Evolutionary conservation across 352 stramenopile genomes (phyloP), one percentile per base, ranked within the genome.

Genomic region (Phytophthora crassamura): DNA sequence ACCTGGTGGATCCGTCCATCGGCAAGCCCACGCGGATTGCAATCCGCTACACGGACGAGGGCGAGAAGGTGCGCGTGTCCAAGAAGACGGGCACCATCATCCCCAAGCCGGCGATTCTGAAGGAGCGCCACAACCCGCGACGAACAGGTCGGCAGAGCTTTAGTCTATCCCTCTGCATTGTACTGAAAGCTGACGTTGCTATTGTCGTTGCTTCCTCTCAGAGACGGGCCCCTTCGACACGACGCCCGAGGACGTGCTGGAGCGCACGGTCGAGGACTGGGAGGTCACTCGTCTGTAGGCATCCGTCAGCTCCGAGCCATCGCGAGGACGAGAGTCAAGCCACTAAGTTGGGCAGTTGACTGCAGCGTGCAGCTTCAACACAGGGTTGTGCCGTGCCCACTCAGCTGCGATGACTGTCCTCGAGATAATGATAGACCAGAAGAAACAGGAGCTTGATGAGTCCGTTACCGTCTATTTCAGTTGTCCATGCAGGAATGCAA

Each of bases 81-180:
- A 98, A 98, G 80, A 94, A 97, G 72, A 97, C 88, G 34, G 95
- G 94, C 62, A 97, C 94, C 11, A 98, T 99, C 68, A 99, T 99
- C 79, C 92, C 94, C 25, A 95, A 95, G 72, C 94, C 96, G 6
- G 92, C 97, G 25, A 70, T 97, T 55, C 82, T 97, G 40, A 97
- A 92, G 70, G 82, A 96, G 62, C 84, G 91, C 36, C 78, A 95
- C 67, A 90, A 80, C 61, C 87, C 88, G 40, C 65, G 92, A 80
- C 69, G 83, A 84, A 89, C 78, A 90, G 83, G 83, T 91, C 22
- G 22, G 39, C 46, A 59, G 50, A 47, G n/a, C 18, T 66, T 38
- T 30, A 41, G 20, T 4, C n/a, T 50, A 30, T 50, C 42, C 7
- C 32, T 25, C 22, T 59, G 16, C 32, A 30, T 42, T 15, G 7